Evolutionary conservation across 2,329 filamentous ascomycete species (phyloP).

Genomic region (Sclerotiophoma versabilis): DNA sequence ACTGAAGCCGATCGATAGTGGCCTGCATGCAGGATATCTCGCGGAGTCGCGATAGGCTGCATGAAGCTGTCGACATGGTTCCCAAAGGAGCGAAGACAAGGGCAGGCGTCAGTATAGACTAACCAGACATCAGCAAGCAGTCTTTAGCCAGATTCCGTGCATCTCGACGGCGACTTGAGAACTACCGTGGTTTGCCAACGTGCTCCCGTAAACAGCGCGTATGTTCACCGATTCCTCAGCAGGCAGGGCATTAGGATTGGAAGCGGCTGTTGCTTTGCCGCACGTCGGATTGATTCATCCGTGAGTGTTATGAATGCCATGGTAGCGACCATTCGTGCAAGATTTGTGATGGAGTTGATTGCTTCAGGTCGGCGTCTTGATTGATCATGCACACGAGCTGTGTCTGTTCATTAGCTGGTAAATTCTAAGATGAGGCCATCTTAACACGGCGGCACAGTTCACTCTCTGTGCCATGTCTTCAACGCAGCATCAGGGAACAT

Average conservation of each 20-base stretch:
- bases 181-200: neutral
- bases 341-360: neutral
- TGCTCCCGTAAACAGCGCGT: neutral
- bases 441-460: constrained; percentile 5
- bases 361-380: neutral
- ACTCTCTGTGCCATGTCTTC: neutral
- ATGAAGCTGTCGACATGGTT: neutral
- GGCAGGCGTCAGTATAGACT: neutral
- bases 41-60: neutral
- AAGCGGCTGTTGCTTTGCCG: neutral
- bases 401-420: neutral
- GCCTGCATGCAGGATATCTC: too few relatives aligned
- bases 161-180: neutral
- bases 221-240: neutral
- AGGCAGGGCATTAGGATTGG: neutral
- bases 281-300: neutral
- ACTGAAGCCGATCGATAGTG: too few relatives aligned
- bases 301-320: neutral
- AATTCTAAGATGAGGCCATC: constrained; percentile 1
- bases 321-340: neutral
- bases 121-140: neutral
- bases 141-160: neutral
- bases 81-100: neutral
- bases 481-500: neutral
- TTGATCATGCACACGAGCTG: neutral